phyloP scores from a whole-genome alignment of 2,329 filamentous ascomycete species.

The Phialocephala sp. region DNA sequence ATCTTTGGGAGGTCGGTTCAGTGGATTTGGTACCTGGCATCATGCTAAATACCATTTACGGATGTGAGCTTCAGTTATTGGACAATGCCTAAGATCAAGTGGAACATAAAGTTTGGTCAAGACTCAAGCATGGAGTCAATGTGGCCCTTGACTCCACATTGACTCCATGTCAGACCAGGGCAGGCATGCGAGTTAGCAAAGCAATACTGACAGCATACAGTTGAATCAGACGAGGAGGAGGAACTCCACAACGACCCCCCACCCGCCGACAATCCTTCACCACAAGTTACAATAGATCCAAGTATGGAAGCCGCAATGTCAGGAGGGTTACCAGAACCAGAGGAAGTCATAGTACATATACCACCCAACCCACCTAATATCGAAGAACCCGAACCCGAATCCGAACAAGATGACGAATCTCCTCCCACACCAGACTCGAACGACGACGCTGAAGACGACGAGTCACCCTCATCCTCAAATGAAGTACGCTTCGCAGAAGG shows the following conservation, averaged over 20 bases:
- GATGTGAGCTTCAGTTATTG: not conserved
- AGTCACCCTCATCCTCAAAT: constrained; percentile 1
- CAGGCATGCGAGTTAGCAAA: not conserved
- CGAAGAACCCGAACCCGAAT: constrained; percentile 1
- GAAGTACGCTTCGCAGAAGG: constrained; percentile 29
- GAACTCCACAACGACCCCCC: constrained; percentile 6
- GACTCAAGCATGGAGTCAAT: not conserved
- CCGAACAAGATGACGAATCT: constrained; percentile 1
- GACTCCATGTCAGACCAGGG: constrained; percentile 3
- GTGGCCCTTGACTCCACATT: constrained; percentile 1
- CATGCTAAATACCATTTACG: not conserved
- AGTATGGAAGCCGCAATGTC: constrained; percentile 8
- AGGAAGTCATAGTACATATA: constrained; percentile 2
- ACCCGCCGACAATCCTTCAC: not conserved
- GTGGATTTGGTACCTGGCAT: not conserved
- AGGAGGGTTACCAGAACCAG: constrained; percentile 4
- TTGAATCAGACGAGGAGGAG: constrained; percentile 12
- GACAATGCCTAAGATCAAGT: constrained; percentile 1
- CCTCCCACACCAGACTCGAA: constrained; percentile 5
- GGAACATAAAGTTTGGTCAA: constrained; percentile 8
- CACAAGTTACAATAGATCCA: not conserved
- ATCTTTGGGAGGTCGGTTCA: not conserved
- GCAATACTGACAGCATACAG: constrained; percentile 8
- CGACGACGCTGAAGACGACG: constrained; percentile 9
- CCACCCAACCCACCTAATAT: not conserved